These are phyloP conservation scores for Entonaema liquescens DNA, from an alignment of 495 filamentous ascomycete species.

Conservation along the genomic window DNA sequence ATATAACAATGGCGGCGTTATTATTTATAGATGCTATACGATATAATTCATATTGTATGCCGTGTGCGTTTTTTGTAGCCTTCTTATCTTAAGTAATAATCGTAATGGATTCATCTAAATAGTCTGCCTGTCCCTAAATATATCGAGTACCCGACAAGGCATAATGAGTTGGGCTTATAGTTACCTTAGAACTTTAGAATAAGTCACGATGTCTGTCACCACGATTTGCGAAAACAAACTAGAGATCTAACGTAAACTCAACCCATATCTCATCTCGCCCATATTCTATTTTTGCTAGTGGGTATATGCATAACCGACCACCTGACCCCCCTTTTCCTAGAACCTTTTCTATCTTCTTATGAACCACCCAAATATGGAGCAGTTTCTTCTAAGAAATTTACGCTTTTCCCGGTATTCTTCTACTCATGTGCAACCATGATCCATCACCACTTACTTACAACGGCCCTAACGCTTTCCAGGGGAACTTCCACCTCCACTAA, in stretches of 20 bases:
- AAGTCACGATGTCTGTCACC: background rate
- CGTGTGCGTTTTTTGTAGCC: background rate
- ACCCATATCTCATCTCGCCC: too few species aligned
- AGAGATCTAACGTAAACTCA: background rate
- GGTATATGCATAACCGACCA: conserved; percentile 19
- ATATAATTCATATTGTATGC: conserved; percentile 6
- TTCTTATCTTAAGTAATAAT: background rate
- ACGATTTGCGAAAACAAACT: background rate
- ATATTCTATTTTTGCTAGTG: background rate
- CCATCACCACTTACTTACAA: conserved; percentile 38
- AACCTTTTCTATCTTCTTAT: background rate
- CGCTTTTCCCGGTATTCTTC: background rate
- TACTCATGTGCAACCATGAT: background rate
- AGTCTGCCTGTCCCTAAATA: background rate
- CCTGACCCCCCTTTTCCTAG: background rate
- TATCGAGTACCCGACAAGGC: too few species aligned
- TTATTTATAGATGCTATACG: background rate
- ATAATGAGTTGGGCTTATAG: too few species aligned
- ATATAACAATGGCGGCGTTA: conserved; percentile 1
- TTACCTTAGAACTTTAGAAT: too few species aligned
- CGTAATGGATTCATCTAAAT: background rate
- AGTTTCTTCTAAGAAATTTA: background rate
- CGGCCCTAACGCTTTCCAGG: conserved; percentile 25
- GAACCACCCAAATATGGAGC: background rate
- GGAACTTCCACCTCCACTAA: conserved; percentile 44